These are phyloP conservation scores for Russula dissimulans DNA, from an alignment of 768 basidiomycete species.

Conservation along the genomic window DNA sequence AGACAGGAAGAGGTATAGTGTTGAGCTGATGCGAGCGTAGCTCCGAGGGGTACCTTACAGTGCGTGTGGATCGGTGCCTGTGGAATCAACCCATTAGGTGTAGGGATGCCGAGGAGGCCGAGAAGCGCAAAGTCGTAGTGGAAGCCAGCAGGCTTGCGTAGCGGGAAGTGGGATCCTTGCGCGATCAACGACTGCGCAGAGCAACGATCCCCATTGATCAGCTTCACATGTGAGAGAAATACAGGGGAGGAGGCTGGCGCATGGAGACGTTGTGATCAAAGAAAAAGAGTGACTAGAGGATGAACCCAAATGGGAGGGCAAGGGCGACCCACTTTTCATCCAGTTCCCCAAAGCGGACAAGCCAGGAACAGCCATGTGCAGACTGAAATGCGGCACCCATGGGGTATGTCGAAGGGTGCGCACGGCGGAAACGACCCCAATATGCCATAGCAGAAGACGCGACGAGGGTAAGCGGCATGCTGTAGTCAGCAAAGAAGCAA, in stretches of 20 bases:
- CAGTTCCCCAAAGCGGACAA: slow-evolving; percentile 83
- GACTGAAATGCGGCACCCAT: slow-evolving; percentile 60
- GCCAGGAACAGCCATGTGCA: slow-evolving; percentile 66
- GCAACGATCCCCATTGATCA: neutral
- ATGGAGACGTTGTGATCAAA: slow-evolving; percentile 94
- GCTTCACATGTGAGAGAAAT: neutral
- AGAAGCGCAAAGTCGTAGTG: slow-evolving; percentile 88
- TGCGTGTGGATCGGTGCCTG: slow-evolving; percentile 91
- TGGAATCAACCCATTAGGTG: slow-evolving; percentile 78
- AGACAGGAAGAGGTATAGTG: too few species aligned
- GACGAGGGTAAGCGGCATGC: slow-evolving; percentile 81
- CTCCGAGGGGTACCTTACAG: slow-evolving; percentile 19
- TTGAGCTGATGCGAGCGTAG: too few species aligned
- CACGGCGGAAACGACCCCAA: slow-evolving; percentile 67
- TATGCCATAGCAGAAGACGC: slow-evolving; percentile 72
- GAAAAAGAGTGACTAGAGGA: slow-evolving; percentile 88
- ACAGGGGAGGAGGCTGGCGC: slow-evolving; percentile 24
- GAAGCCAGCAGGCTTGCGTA: slow-evolving; percentile 84
- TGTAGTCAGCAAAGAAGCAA: slow-evolving; percentile 76
- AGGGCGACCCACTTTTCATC: slow-evolving; percentile 84
- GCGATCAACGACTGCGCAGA: slow-evolving; percentile 72
- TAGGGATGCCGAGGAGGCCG: slow-evolving; percentile 79
- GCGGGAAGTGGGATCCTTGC: slow-evolving; percentile 80
- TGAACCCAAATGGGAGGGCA: slow-evolving; percentile 80
- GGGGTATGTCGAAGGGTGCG: slow-evolving; percentile 58